A percentile compares a stretch with the other conserved stretches of the same genome.
Conservation (phyloP, 176 grass and related monocot genomes). For the Microstegium vimineum region DNA sequence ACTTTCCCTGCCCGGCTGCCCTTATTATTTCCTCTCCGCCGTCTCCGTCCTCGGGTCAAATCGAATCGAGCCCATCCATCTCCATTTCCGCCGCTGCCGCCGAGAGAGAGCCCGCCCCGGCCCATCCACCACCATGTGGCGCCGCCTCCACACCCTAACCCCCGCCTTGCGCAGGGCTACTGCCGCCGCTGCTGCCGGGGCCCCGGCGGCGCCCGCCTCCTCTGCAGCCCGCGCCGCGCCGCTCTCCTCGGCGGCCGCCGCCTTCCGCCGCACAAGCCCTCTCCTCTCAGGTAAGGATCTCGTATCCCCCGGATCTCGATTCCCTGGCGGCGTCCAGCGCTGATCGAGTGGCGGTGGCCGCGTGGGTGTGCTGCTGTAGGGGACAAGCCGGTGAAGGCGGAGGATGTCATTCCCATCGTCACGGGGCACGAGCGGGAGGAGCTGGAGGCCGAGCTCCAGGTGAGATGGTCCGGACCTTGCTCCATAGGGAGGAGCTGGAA, state of each 20-base stretch:
- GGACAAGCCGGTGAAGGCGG: constrained; percentile 56
- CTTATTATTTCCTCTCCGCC: background rate
- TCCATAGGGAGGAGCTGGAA: background rate
- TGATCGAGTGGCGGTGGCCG: background rate
- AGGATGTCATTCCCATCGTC: constrained; percentile 83
- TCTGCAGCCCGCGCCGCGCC: constrained; percentile 12
- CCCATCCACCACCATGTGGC: constrained; percentile 51
- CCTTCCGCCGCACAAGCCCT: constrained; percentile 61
- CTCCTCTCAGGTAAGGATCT: constrained; percentile 62
- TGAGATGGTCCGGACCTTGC: constrained; percentile 2
- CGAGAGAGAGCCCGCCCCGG: constrained; percentile 36
- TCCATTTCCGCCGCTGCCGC: constrained; percentile 15
- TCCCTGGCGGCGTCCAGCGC: background rate
- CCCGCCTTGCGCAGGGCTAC: constrained; percentile 41
- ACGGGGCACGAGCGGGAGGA: constrained; percentile 86
- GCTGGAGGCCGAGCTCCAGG: constrained; percentile 64
- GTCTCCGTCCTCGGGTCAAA: constrained; percentile 6
- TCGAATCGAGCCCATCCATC: constrained; percentile 28
- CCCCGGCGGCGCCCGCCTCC: constrained; percentile 1
- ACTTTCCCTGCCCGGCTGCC: background rate
- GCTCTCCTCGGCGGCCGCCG: constrained; percentile 33
- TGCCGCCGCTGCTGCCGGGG: background rate
- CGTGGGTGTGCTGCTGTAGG: constrained; percentile 31
- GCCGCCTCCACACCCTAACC: constrained; percentile 58
- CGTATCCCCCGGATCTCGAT: constrained; percentile 31